A percentile compares a stretch with the other conserved stretches of the same genome.
phyloP scores from a whole-genome alignment of 139 green algal genomes.

The Ettlia oleoabundans region DNA sequence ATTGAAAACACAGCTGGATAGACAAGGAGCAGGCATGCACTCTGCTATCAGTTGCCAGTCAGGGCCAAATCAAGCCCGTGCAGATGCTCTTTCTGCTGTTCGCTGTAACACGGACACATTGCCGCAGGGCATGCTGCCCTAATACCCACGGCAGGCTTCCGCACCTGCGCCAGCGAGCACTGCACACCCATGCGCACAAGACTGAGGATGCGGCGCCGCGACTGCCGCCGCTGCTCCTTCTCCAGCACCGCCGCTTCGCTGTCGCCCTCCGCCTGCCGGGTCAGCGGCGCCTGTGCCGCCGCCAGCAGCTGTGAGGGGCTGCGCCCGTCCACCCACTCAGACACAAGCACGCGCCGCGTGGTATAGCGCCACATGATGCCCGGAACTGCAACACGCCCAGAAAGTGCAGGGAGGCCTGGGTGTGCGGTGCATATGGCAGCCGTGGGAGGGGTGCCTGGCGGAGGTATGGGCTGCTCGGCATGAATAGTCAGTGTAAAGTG shows the following conservation, averaged over 20 bases:
- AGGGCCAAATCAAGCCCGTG: no score
- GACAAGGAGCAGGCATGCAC: no score
- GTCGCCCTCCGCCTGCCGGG: slow-evolving; percentile 46
- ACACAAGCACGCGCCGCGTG: slow-evolving; percentile 76
- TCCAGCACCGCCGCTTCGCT: no score
- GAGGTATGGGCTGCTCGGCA: background rate
- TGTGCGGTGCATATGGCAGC: background rate
- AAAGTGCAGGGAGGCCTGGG: no score
- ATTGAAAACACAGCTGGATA: no score
- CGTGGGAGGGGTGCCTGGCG: background rate
- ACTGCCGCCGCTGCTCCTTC: background rate
- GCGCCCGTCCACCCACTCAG: slow-evolving; percentile 96
- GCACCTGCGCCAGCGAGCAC: slow-evolving; percentile 79
- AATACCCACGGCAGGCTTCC: no score
- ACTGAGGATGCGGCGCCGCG: slow-evolving; percentile 80
- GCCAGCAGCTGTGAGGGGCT: slow-evolving; percentile 57
- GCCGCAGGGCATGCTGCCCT: no score
- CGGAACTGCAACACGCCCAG: background rate
- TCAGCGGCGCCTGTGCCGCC: background rate
- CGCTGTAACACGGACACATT: no score
- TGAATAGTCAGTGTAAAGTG: no score
- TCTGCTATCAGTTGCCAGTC: no score
- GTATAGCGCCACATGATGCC: slow-evolving; percentile 34
- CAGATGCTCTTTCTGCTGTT: no score
- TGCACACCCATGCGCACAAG: slow-evolving; percentile 96